Evolutionary conservation across 2,329 filamentous ascomycete species (phyloP).

Genomic region (Cordyceps militaris): DNA sequence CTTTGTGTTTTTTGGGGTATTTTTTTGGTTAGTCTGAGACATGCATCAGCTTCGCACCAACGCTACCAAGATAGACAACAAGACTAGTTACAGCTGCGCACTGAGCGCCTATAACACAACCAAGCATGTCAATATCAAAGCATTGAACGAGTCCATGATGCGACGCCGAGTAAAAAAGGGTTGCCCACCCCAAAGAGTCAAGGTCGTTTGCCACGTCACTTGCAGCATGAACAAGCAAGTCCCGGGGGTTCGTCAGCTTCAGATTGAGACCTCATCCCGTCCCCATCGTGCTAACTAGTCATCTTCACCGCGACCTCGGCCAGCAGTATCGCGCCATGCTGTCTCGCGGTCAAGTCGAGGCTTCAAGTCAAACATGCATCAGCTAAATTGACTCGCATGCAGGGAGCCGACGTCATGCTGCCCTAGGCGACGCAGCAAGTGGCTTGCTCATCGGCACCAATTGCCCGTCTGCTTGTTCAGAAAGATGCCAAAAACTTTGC

Average conservation of each 20-base stretch:
- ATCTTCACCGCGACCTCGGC: neutral
- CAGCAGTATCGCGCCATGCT: neutral
- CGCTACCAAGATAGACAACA: neutral
- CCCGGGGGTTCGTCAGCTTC: neutral
- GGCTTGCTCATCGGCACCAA: too few relatives aligned
- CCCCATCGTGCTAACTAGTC: neutral
- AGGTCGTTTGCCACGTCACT: neutral
- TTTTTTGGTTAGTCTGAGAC: neutral
- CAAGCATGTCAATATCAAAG: neutral
- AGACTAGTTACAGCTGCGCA: neutral
- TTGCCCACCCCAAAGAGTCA: neutral
- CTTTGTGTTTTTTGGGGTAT: neutral
- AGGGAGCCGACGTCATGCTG: neutral
- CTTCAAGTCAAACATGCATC: neutral
- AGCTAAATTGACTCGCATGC: neutral
- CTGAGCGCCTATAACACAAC: neutral
- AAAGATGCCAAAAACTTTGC: too few relatives aligned
- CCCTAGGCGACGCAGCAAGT: neutral
- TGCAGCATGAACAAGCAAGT: neutral
- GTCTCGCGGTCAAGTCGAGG: neutral
- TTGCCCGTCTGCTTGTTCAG: too few relatives aligned
- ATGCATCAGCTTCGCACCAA: slow-evolving; percentile 7
- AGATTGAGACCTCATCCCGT: neutral
- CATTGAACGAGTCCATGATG: neutral
- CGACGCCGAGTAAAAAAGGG: neutral